Evolutionary conservation across 148 eudicot genomes (phyloP), one percentile per base, ranked within the genome.

Genomic region (Simmondsia chinensis): DNA sequence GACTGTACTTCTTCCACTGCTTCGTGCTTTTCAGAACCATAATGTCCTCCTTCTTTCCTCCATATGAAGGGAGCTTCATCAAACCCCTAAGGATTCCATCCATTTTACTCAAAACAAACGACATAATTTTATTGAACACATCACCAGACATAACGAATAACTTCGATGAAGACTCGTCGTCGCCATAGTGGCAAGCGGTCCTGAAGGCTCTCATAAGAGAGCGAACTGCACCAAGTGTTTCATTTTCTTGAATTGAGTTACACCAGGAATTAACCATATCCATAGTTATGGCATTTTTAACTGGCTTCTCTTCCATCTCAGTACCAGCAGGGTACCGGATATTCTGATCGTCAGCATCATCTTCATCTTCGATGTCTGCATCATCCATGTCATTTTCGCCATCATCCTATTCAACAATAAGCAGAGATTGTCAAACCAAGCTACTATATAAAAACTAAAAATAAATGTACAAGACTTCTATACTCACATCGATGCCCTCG

Each of bases 181-280:
- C 88, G 18, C 96, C 99, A 56, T 77, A 83, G 65, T 93, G 99
- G 65, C 99, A 93, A 43, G 99, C 96, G 48, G 60, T 63, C 41
- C 79, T 79, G 44, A 74, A 93, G 48, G 94, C 99, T 64, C 65
- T 86, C 64, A 93, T 35, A 21, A 93, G 69, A 40, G 82, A 74
- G 31, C 94, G 82, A 40, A 93, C 54, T 24, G 96, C 77, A 20
- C 79, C 77, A 33, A 86, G 27, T 63, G 69, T 93, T 31, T 61
- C 55, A 37, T 61, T 64, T 43, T 72, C 75, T 19, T 42, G 58
- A 47, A 87, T 68, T 36, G 69, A 65, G 18, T 62, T 59, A 61
- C 86, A 75, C 99, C 99, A 93, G 6, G 94, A 58, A 54, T 82
- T 81, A 45, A 86, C 96, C 99, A 93, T 86, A 12, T 52, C 87